Conservation (phyloP, 441 rosid species). For the Pelargonium myrrhifolium region DNA sequence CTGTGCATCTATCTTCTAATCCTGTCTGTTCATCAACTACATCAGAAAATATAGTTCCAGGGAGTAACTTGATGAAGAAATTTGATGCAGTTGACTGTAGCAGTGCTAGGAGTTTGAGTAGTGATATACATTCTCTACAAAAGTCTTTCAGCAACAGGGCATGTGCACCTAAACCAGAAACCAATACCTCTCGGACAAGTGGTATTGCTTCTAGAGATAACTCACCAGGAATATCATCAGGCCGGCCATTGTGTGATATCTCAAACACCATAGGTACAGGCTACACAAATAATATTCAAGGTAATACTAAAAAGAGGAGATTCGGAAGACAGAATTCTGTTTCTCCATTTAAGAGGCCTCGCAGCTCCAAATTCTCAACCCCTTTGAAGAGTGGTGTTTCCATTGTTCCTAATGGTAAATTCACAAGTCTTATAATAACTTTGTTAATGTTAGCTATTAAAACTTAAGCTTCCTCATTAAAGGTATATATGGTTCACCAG, state of each 20-base stretch:
- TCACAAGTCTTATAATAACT: conserved; percentile 13
- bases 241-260: conserved; percentile 50
- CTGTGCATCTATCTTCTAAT: conserved; percentile 43
- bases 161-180: conserved; percentile 16
- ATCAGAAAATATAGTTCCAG: conserved; percentile 29
- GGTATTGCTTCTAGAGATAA: conserved; percentile 24
- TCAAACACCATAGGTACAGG: conserved; percentile 39
- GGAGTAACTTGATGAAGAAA: conserved; percentile 38
- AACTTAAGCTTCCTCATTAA: conserved; percentile 12
- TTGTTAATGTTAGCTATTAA: conserved; percentile 14
- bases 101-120: conserved; percentile 19
- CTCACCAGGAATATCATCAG: conserved; percentile 34
- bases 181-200: conserved; percentile 24
- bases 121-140: conserved; percentile 23
- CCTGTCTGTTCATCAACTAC: conserved; percentile 26
- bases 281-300: conserved; percentile 26
- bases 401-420: conserved; percentile 44
- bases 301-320: conserved; percentile 32
- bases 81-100: conserved; percentile 45
- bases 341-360: conserved; percentile 83
- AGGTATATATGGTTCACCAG: conserved; percentile 36
- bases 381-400: conserved; percentile 47
- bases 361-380: conserved; percentile 51
- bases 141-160: conserved; percentile 26
- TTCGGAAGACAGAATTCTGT: conserved; percentile 28